Conservation (phyloP, 331 rosid species). For the Malus hybrid region DNA sequence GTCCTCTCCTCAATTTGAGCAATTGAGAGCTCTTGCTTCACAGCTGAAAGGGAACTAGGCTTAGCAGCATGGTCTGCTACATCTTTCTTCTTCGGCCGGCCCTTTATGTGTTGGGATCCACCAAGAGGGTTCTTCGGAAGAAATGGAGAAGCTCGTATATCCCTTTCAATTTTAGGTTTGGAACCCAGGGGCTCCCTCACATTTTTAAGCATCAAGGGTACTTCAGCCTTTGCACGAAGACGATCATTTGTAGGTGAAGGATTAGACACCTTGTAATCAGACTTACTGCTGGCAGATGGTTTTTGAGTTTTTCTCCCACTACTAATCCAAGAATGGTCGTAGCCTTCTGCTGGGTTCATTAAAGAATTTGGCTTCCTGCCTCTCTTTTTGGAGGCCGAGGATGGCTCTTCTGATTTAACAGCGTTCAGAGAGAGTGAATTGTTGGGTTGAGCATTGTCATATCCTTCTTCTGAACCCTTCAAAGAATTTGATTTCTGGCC, state of each 20-base stretch:
- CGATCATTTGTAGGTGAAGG: slow-evolving; percentile 19
- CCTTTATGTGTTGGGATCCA: slow-evolving; percentile 18
- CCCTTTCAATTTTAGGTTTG: slow-evolving; percentile 19
- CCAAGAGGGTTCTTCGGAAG: slow-evolving; percentile 5
- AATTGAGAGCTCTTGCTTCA: slow-evolving; percentile 13
- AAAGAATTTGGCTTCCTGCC: slow-evolving; percentile 69
- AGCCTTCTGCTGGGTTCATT: slow-evolving; percentile 71
- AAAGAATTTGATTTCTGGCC: slow-evolving; percentile 58
- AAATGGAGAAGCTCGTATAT: background rate
- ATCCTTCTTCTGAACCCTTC: slow-evolving; percentile 64
- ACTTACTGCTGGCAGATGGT: slow-evolving; percentile 24
- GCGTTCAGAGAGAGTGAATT: slow-evolving; percentile 12
- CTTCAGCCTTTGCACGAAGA: slow-evolving; percentile 12
- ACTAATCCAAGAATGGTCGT: slow-evolving; percentile 47
- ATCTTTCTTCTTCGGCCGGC: slow-evolving; percentile 33
- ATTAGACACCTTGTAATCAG: slow-evolving; percentile 7
- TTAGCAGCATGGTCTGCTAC: slow-evolving; percentile 13
- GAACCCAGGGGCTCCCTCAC: slow-evolving; percentile 9
- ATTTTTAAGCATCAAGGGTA: slow-evolving; percentile 12
- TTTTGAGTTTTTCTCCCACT: slow-evolving; percentile 18
- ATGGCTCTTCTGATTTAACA: slow-evolving; percentile 25
- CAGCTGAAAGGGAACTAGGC: slow-evolving; percentile 11
- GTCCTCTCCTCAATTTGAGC: slow-evolving; percentile 17
- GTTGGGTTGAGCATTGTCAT: slow-evolving; percentile 27
- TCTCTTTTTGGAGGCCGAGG: slow-evolving; percentile 47